A percentile compares a stretch with the other conserved stretches of the same genome.
phyloP scores from a whole-genome alignment of 306 rosid genomes.

The Lathyrus sativus region DNA sequence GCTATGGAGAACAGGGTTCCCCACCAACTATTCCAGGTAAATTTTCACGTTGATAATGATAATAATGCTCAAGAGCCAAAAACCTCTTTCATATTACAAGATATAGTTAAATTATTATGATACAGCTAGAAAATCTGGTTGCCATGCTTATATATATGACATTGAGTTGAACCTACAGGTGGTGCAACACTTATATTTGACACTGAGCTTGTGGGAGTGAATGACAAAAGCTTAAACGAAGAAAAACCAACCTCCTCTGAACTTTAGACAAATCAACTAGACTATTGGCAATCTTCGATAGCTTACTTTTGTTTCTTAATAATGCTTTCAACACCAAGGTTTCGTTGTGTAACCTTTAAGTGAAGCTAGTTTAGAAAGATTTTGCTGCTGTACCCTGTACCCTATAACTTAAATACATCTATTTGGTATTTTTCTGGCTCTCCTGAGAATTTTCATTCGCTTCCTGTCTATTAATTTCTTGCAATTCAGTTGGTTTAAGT shows the following conservation, averaged over 20 bases:
- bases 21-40: conserved; percentile 95
- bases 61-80: conserved; percentile 10
- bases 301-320: conserved; percentile 23
- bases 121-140: conserved; percentile 14
- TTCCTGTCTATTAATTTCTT: not conserved
- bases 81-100: not conserved
- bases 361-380: conserved; percentile 34
- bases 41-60: conserved; percentile 13
- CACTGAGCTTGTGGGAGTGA: conserved; percentile 90
- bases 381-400: conserved; percentile 22
- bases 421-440: not conserved
- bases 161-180: conserved; percentile 55
- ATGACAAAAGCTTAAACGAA: conserved; percentile 46
- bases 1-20: conserved; percentile 90
- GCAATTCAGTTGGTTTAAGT: not conserved
- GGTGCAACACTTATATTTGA: conserved; percentile 93
- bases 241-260: conserved; percentile 36
- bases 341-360: conserved; percentile 1
- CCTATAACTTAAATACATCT: conserved; percentile 14
- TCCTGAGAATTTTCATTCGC: not conserved
- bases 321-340: conserved; percentile 30
- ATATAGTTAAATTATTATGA: conserved; percentile 10
- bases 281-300: conserved; percentile 11
- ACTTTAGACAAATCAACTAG: conserved; percentile 40
- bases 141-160: conserved; percentile 2